Percentiles rank a stretch among this genome's conserved stretches.
phyloP scores from a whole-genome alignment of 2,329 filamentous ascomycete genomes.

The Exophiala sp. region DNA sequence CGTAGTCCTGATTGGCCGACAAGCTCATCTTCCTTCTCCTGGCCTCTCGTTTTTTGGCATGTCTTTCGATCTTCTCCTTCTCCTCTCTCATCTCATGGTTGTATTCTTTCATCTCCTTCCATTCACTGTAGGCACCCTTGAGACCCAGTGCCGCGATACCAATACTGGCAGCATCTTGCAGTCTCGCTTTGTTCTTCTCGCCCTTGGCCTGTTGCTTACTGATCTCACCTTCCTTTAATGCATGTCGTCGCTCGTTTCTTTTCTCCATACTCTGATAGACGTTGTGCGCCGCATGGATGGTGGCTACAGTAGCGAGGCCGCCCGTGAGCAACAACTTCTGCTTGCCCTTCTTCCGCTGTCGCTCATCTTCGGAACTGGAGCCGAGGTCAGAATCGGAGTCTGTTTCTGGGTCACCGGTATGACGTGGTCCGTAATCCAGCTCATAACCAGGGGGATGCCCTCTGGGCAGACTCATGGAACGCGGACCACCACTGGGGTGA shows the following conservation, averaged over 20 bases:
- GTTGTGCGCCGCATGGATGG: slow-evolving; percentile 65
- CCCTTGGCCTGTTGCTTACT: slow-evolving; percentile 59
- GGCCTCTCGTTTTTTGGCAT: slow-evolving; percentile 26
- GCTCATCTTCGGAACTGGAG: slow-evolving; percentile 61
- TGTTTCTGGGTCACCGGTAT: slow-evolving; percentile 31
- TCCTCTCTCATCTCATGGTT: slow-evolving; percentile 56
- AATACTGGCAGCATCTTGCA: slow-evolving; percentile 63
- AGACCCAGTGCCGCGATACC: slow-evolving; percentile 66
- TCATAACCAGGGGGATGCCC: slow-evolving; percentile 23
- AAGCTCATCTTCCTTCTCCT: slow-evolving; percentile 24
- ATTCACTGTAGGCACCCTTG: slow-evolving; percentile 63
- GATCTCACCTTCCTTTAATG: slow-evolving; percentile 63
- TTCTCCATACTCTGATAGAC: slow-evolving; percentile 63
- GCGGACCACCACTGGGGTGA: slow-evolving; percentile 21
- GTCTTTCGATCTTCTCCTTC: slow-evolving; percentile 44
- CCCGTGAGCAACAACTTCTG: slow-evolving; percentile 65
- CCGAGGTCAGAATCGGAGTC: slow-evolving; percentile 51
- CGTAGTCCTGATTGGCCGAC: slow-evolving; percentile 18
- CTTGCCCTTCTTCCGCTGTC: slow-evolving; percentile 60
- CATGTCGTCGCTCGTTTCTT: slow-evolving; percentile 57
- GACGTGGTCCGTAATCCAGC: slow-evolving; percentile 27
- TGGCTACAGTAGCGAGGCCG: slow-evolving; percentile 64
- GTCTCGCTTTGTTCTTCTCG: slow-evolving; percentile 60
- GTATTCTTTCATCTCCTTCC: slow-evolving; percentile 65
- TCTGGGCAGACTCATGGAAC: slow-evolving; percentile 29